Conservation (phyloP, 2,329 filamentous ascomycete species). For the Fusarium fujikuroi region DNA sequence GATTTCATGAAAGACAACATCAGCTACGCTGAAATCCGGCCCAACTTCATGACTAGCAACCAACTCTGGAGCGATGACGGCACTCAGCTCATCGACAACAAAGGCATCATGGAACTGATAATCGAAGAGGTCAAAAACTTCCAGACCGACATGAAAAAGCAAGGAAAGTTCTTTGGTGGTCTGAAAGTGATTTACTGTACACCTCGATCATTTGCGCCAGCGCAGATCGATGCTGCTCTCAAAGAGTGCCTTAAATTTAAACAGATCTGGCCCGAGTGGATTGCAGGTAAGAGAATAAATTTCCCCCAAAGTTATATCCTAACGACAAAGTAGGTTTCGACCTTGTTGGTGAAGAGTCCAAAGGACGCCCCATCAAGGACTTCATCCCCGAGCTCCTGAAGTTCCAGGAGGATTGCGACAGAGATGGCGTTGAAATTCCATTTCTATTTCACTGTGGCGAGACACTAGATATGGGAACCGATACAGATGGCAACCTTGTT, state of each 20-base stretch:
- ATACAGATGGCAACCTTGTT: slow-evolving; percentile 74
- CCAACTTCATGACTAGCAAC: slow-evolving; percentile 74
- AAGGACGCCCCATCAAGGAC: slow-evolving; percentile 67
- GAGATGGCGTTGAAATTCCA: slow-evolving; percentile 66
- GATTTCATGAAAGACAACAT: slow-evolving; percentile 73
- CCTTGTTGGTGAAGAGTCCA: slow-evolving; percentile 74
- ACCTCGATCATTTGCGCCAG: slow-evolving; percentile 66
- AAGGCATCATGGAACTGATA: slow-evolving; percentile 70
- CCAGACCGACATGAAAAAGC: slow-evolving; percentile 45
- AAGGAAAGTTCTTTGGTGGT: slow-evolving; percentile 64
- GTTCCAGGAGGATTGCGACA: slow-evolving; percentile 64
- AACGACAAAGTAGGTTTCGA: slow-evolving; percentile 66
- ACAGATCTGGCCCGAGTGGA: slow-evolving; percentile 63
- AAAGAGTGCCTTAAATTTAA: slow-evolving; percentile 72
- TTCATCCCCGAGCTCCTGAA: slow-evolving; percentile 66
- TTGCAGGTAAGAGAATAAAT: slow-evolving; percentile 65
- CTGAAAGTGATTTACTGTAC: slow-evolving; percentile 79
- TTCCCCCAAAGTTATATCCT: not conserved
- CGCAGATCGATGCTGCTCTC: slow-evolving; percentile 62
- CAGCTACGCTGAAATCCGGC: slow-evolving; percentile 77
- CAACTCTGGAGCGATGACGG: slow-evolving; percentile 70
- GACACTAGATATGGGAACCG: slow-evolving; percentile 73
- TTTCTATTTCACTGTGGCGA: slow-evolving; percentile 83
- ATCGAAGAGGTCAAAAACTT: slow-evolving; percentile 64
- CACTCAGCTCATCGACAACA: slow-evolving; percentile 61